Conservation (phyloP, 2,329 filamentous ascomycete species). For the Diaporthe sp. region DNA sequence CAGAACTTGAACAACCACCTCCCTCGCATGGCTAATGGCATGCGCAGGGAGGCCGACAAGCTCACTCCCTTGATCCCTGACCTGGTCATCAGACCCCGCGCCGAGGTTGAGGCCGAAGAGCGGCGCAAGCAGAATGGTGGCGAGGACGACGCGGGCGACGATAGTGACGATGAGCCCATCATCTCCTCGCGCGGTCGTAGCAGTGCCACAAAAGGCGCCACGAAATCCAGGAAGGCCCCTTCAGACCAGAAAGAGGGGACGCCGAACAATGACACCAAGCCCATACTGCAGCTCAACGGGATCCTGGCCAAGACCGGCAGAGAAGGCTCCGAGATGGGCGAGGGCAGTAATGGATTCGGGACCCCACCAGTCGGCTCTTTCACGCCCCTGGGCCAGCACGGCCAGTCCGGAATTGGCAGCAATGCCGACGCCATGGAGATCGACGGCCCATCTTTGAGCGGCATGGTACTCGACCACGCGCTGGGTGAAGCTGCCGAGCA, state of each 20-base stretch:
- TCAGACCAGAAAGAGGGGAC: conserved; percentile 83
- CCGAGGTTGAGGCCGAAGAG: conserved; percentile 92
- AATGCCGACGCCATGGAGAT: conserved; percentile 90
- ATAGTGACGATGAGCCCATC: conserved; percentile 97
- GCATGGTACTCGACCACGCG: conserved; percentile 73
- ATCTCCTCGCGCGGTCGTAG: conserved; percentile 97
- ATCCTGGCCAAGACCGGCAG: conserved; percentile 69
- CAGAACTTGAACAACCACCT: conserved; percentile 88
- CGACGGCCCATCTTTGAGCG: conserved; percentile 80
- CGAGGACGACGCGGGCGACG: conserved; percentile 85
- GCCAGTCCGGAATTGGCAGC: conserved; percentile 62
- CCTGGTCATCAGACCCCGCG: conserved; percentile 88
- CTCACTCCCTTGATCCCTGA: conserved; percentile 95
- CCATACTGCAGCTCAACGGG: conserved; percentile 76
- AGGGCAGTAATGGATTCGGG: conserved; percentile 87
- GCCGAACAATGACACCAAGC: conserved; percentile 81
- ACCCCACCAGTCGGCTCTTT: conserved; percentile 78
- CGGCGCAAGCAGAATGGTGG: conserved; percentile 88
- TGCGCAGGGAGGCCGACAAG: conserved; percentile 98
- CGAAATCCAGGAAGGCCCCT: conserved; percentile 81
- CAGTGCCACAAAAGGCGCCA: conserved; percentile 84
- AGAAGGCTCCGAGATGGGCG: conserved; percentile 83
- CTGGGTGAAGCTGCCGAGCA: conserved; percentile 79
- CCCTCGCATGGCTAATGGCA: conserved; percentile 92
- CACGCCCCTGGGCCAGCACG: conserved; percentile 38